These are phyloP conservation scores for Inga laurina DNA, from an alignment of 306 rosid genomes.

Conservation along the genomic window DNA sequence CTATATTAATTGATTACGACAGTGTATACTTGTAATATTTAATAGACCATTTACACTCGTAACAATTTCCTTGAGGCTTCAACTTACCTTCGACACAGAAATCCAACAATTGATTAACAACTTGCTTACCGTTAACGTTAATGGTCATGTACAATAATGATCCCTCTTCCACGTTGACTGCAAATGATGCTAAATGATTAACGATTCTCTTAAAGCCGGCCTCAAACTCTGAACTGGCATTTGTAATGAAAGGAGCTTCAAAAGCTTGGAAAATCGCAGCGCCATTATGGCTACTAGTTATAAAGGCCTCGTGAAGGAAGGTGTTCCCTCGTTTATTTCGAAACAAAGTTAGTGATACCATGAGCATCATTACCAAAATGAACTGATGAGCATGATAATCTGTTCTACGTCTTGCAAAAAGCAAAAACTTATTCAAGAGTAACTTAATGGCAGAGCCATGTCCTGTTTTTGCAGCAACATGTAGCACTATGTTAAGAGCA, in stretches of 20 bases:
- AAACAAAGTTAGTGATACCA: background rate
- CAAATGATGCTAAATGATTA: background rate
- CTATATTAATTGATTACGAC: too few species aligned
- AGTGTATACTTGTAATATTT: too few species aligned
- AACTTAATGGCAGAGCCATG: background rate
- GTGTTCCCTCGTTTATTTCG: background rate
- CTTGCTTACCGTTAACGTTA: background rate
- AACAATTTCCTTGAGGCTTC: background rate
- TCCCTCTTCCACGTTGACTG: background rate
- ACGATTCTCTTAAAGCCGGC: background rate
- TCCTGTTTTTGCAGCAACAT: conserved; percentile 14
- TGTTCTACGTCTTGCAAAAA: background rate
- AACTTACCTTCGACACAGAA: background rate
- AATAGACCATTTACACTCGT: too few species aligned
- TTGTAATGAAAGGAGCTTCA: background rate
- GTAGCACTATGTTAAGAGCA: background rate
- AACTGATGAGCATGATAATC: background rate
- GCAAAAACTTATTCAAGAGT: background rate
- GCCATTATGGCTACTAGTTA: too few species aligned
- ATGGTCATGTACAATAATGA: conserved; percentile 14
- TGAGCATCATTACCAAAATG: background rate
- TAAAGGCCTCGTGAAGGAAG: conserved; percentile 9
- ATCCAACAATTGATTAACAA: background rate
- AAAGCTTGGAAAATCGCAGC: background rate
- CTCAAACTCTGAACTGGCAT: background rate